These are phyloP conservation scores for Tremella fuciformis DNA, from an alignment of 768 basidiomycete genomes.

Conservation along the genomic window DNA sequence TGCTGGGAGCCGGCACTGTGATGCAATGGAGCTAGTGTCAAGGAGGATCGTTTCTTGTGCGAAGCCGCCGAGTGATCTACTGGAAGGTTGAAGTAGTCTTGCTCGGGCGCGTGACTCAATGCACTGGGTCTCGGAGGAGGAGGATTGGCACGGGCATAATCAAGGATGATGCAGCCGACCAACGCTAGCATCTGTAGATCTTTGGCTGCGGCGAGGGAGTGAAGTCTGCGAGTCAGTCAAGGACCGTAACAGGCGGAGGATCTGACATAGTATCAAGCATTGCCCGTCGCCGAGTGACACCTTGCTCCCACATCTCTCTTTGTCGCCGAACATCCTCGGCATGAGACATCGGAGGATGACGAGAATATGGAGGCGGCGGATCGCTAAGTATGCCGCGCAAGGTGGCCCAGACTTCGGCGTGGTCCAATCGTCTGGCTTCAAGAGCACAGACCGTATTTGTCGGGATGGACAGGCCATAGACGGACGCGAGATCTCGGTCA, in stretches of 20 bases:
- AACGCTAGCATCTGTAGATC: slow-evolving; percentile 46
- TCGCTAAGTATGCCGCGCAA: slow-evolving; percentile 31
- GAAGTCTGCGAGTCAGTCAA: slow-evolving; percentile 23
- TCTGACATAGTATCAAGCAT: slow-evolving; percentile 37
- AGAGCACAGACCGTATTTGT: slow-evolving; percentile 28
- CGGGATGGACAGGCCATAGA: slow-evolving; percentile 27
- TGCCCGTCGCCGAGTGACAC: slow-evolving; percentile 21
- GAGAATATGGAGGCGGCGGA: slow-evolving; percentile 41
- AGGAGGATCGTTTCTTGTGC: slow-evolving; percentile 7
- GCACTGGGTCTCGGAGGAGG: slow-evolving; percentile 19
- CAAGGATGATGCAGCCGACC: slow-evolving; percentile 29
- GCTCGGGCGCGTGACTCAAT: slow-evolving; percentile 14
- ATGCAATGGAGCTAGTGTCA: slow-evolving; percentile 14
- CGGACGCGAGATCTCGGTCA: slow-evolving; percentile 22
- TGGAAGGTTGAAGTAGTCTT: slow-evolving; percentile 44
- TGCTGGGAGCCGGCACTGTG: slow-evolving; percentile 2
- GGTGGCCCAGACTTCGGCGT: slow-evolving; percentile 40
- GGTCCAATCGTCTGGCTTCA: slow-evolving; percentile 34
- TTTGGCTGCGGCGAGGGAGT: slow-evolving; percentile 20
- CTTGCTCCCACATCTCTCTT: slow-evolving; percentile 33
- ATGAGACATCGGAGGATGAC: slow-evolving; percentile 19
- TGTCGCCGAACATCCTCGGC: slow-evolving; percentile 16
- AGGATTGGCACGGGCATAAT: slow-evolving; percentile 12
- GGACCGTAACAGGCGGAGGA: background rate
- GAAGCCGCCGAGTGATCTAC: slow-evolving; percentile 10